Evolutionary conservation across 768 basidiomycete species (phyloP).

Genomic region (Serendipita indica): DNA sequence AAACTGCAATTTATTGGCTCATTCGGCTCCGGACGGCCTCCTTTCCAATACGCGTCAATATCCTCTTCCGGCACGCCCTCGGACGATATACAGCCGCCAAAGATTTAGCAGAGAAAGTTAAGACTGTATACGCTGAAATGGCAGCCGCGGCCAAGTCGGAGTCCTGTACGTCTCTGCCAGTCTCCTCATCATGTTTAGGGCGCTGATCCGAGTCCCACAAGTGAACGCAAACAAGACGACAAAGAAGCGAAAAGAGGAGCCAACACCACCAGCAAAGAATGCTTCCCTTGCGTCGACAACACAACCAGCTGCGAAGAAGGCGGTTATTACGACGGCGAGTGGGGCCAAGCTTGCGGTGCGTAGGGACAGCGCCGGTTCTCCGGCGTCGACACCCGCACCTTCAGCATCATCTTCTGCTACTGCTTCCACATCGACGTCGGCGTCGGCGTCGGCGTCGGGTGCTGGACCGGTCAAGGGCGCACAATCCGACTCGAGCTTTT

Average conservation of each 20-base stretch:
- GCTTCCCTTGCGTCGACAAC: background rate
- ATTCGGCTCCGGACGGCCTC: no score
- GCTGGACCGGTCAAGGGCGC: conserved; percentile 45
- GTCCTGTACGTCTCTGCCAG: background rate
- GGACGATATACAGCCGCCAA: conserved; percentile 66
- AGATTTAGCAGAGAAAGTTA: conserved; percentile 84
- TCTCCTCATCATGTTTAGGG: background rate
- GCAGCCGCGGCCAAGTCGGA: conserved; percentile 31
- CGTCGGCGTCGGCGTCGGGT: conserved; percentile 9
- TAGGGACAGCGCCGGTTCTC: conserved; percentile 24
- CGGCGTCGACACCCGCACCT: background rate
- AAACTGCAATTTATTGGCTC: no score
- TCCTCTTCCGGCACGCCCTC: no score
- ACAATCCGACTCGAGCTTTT: conserved; percentile 77
- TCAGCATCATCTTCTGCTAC: background rate
- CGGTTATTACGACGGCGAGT: conserved; percentile 34
- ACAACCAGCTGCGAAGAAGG: conserved; percentile 49
- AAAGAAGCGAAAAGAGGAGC: conserved; percentile 10
- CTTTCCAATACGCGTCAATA: no score
- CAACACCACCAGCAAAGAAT: background rate
- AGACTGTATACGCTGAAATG: conserved; percentile 64
- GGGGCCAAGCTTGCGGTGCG: conserved; percentile 22
- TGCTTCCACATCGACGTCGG: conserved; percentile 5
- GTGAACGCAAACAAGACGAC: background rate
- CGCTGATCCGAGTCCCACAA: background rate